Conservation (phyloP, 257 asterid genomes). For the Penstemon eatonii region DNA sequence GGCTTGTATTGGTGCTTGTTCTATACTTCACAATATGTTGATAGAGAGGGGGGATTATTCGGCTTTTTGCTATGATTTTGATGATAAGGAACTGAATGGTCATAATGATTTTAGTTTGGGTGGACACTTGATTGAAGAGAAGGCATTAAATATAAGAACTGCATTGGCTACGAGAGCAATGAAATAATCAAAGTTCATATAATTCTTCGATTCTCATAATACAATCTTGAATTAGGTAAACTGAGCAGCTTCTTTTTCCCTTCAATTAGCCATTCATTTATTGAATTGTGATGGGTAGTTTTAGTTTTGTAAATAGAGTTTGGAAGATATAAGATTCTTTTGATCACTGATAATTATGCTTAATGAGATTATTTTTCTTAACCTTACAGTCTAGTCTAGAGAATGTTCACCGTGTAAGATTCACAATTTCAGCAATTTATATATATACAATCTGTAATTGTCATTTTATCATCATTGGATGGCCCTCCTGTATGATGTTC, state of each 20-base stretch:
- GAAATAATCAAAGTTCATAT: conserved; percentile 12
- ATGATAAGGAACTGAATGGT: conserved; percentile 24
- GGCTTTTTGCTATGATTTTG: conserved; percentile 53
- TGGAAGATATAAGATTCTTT: conserved; percentile 13
- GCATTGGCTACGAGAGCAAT: conserved; percentile 49
- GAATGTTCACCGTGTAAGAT: too few relatives aligned
- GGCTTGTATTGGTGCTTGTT: conserved; percentile 76
- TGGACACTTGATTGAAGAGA: conserved; percentile 29
- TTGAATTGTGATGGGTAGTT: conserved; percentile 2
- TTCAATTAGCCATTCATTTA: conserved; percentile 14
- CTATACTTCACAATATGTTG: conserved; percentile 83
- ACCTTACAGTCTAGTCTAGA: too few relatives aligned
- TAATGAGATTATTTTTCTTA: too few relatives aligned
- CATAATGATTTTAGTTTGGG: conserved; percentile 26
- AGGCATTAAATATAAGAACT: conserved; percentile 42
- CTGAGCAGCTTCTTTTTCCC: background rate
- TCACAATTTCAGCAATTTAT: too few relatives aligned
- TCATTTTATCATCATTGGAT: too few relatives aligned
- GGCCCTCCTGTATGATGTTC: too few relatives aligned
- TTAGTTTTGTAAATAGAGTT: conserved; percentile 9
- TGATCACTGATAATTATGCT: conserved; percentile 2
- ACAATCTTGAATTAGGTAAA: conserved; percentile 24
- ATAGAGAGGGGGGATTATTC: conserved; percentile 77
- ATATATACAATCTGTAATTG: too few relatives aligned
- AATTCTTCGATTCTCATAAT: conserved; percentile 4